These are phyloP conservation scores for Talaromyces islandicus DNA, from an alignment of 2,329 filamentous ascomycete genomes.

Conservation along the genomic window DNA sequence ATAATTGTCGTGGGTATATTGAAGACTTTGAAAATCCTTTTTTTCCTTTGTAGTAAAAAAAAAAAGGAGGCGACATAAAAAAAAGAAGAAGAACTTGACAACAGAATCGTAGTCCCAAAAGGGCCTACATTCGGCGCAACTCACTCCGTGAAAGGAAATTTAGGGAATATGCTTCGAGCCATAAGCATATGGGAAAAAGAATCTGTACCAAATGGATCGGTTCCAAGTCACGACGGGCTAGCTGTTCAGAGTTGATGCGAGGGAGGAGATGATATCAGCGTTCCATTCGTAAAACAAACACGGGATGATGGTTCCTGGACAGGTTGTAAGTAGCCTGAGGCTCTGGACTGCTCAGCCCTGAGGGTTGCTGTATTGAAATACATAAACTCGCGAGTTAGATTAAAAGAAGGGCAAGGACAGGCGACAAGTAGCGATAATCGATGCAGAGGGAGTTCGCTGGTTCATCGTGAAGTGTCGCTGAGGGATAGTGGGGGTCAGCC, in stretches of 20 bases:
- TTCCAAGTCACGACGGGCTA: background rate
- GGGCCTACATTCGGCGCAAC: conserved; percentile 7
- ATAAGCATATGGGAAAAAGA: background rate
- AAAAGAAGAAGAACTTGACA: background rate
- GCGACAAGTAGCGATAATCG: background rate
- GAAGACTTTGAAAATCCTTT: background rate
- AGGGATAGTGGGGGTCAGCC: background rate
- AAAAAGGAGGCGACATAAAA: background rate
- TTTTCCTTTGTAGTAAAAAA: background rate
- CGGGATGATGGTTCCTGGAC: background rate
- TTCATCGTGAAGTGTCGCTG: background rate
- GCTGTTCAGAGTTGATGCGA: background rate
- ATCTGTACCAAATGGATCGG: background rate
- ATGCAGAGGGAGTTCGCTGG: background rate
- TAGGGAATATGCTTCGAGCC: background rate
- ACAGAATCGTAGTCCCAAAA: conserved; percentile 9
- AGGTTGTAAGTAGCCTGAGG: background rate
- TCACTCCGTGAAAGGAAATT: background rate
- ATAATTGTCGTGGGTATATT: background rate
- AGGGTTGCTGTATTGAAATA: background rate
- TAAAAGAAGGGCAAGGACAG: background rate
- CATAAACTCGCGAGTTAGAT: background rate
- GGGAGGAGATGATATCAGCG: background rate
- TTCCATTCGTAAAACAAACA: background rate
- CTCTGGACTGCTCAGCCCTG: background rate